Conservation (phyloP, 345 rosid species). For the Anacardium occidentale region DNA sequence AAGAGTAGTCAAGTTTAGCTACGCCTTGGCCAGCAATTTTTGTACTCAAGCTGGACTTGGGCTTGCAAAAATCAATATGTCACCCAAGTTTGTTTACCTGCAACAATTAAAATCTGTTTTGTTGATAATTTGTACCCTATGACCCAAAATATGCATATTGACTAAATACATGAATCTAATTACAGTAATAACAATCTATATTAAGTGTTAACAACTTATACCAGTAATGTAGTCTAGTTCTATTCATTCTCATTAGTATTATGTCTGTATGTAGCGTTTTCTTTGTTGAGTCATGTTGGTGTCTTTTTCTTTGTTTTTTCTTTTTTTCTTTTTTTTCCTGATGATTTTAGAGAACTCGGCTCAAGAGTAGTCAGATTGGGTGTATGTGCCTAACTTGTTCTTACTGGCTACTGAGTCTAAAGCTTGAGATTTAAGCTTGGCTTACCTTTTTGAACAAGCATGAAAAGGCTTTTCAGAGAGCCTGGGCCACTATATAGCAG, state of each 20-base stretch:
- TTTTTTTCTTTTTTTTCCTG: too few relatives aligned
- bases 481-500: background rate
- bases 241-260: background rate
- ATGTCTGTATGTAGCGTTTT: background rate
- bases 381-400: background rate
- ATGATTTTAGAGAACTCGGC: background rate
- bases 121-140: background rate
- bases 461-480: background rate
- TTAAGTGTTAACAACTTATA: background rate
- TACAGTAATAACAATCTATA: background rate
- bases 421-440: background rate
- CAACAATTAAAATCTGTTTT: background rate
- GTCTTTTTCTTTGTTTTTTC: too few relatives aligned
- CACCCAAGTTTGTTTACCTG: background rate
- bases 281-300: background rate
- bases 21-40: background rate
- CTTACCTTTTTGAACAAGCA: background rate
- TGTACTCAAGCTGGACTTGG: background rate
- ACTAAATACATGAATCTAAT: background rate
- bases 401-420: background rate
- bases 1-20: background rate
- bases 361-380: background rate
- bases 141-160: background rate
- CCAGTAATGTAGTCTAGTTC: background rate
- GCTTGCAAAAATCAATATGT: background rate